Evolutionary conservation across 2,329 filamentous ascomycete genomes (phyloP).

Genomic region (Blastomyces percursus): DNA sequence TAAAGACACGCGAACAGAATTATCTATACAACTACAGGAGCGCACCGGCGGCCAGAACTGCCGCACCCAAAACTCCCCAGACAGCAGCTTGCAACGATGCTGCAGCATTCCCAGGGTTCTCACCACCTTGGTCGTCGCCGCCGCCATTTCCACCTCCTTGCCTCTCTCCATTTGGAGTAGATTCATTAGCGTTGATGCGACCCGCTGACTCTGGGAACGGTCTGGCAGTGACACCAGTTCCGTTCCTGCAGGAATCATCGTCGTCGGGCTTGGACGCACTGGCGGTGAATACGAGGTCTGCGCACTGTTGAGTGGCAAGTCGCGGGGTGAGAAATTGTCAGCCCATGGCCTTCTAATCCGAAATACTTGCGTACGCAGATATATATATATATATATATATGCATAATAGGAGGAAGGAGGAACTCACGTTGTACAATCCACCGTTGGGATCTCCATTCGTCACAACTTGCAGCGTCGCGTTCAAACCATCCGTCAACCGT

Average conservation of each 20-base stretch:
- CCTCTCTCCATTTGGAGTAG: constrained; percentile 24
- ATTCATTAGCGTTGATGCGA: constrained; percentile 36
- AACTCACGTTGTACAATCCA: constrained; percentile 55
- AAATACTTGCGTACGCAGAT: neutral
- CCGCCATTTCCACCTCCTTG: constrained; percentile 14
- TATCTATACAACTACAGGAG: constrained; percentile 15
- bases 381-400: neutral
- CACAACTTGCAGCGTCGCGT: constrained; percentile 59
- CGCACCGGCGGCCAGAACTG: constrained; percentile 24
- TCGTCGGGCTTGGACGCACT: constrained; percentile 40
- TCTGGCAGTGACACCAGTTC: constrained; percentile 43
- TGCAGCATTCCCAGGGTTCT: constrained; percentile 17
- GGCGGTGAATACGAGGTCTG: constrained; percentile 57
- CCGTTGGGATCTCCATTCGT: constrained; percentile 48
- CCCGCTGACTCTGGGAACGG: constrained; percentile 31
- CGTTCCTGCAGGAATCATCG: constrained; percentile 46
- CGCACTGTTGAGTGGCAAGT: constrained; percentile 43
- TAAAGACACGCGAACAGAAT: neutral
- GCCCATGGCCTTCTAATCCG: neutral
- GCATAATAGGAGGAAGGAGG: neutral
- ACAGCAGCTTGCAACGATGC: constrained; percentile 25
- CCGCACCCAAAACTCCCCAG: constrained; percentile 30
- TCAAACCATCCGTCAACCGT: constrained; percentile 48
- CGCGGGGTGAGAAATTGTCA: constrained; percentile 2
- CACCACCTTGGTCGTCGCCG: neutral